phyloP scores from a whole-genome alignment of 2,329 filamentous ascomycete species.

The Aspergillus flavus region DNA sequence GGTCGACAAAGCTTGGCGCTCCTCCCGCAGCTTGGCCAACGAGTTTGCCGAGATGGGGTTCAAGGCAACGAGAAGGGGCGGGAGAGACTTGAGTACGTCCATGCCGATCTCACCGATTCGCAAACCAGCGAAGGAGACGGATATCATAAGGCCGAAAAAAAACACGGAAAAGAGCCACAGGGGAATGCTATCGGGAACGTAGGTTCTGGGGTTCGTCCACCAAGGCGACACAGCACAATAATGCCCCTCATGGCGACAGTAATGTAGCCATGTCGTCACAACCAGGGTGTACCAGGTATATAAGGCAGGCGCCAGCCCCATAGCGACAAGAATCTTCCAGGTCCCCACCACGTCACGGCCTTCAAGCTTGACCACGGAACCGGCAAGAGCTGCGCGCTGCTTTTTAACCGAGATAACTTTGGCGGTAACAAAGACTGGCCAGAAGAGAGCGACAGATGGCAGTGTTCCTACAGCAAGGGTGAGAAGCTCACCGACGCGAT shows the following conservation, averaged over 20 bases:
- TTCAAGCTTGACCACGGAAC: slow-evolving; percentile 84
- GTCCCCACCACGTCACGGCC: slow-evolving; percentile 89
- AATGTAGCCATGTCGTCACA: slow-evolving; percentile 75
- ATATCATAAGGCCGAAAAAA: slow-evolving; percentile 79
- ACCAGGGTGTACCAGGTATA: slow-evolving; percentile 79
- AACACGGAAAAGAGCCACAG: slow-evolving; percentile 74
- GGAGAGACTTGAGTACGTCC: slow-evolving; percentile 95
- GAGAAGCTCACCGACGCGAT: slow-evolving; percentile 75
- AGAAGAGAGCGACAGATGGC: slow-evolving; percentile 83
- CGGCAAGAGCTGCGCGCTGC: slow-evolving; percentile 79
- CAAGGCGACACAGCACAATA: background rate
- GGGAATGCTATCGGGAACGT: slow-evolving; percentile 74
- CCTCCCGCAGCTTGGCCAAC: slow-evolving; percentile 73
- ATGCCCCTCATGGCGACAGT: slow-evolving; percentile 58
- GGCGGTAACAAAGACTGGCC: slow-evolving; percentile 81
- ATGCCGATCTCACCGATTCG: slow-evolving; percentile 96
- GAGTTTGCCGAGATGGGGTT: slow-evolving; percentile 83
- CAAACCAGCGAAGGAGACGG: slow-evolving; percentile 87
- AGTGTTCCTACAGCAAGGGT: slow-evolving; percentile 79
- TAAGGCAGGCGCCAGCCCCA: slow-evolving; percentile 78
- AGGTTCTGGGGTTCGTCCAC: slow-evolving; percentile 65
- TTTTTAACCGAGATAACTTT: slow-evolving; percentile 82
- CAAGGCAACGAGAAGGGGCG: slow-evolving; percentile 81
- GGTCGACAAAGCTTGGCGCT: slow-evolving; percentile 72
- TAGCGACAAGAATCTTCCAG: slow-evolving; percentile 86